Percentiles rank a stretch among this genome's conserved stretches.
These are phyloP conservation scores for Rhexocercosporidium sp. DNA, from an alignment of 2,329 filamentous ascomycete genomes.

Conservation along the genomic window DNA sequence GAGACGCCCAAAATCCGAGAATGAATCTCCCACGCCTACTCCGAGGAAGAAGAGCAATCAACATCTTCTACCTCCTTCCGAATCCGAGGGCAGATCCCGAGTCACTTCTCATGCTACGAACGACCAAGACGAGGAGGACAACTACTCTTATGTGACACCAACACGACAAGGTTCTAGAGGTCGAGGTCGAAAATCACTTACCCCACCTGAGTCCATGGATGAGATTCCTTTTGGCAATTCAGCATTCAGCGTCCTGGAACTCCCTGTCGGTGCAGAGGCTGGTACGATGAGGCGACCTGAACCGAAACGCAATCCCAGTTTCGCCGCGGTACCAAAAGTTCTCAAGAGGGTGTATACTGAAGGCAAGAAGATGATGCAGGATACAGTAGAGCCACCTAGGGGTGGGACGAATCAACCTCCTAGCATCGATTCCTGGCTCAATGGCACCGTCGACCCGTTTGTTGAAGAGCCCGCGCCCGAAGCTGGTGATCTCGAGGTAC, in stretches of 20 bases:
- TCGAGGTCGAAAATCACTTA: slow-evolving; percentile 32
- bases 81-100: slow-evolving; percentile 23
- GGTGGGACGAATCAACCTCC: slow-evolving; percentile 61
- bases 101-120: slow-evolving; percentile 27
- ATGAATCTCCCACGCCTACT: slow-evolving; percentile 21
- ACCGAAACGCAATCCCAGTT: slow-evolving; percentile 59
- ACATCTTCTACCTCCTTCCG: slow-evolving; percentile 30
- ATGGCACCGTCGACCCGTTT: slow-evolving; percentile 66
- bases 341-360: slow-evolving; percentile 68
- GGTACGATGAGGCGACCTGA: slow-evolving; percentile 53
- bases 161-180: slow-evolving; percentile 32
- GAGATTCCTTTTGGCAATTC: slow-evolving; percentile 69
- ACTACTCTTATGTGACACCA: slow-evolving; percentile 32
- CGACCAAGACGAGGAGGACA: slow-evolving; percentile 23
- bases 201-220: slow-evolving; percentile 53
- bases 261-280: slow-evolving; percentile 56
- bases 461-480: slow-evolving; percentile 49
- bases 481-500: slow-evolving; percentile 39
- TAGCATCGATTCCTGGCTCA: slow-evolving; percentile 70
- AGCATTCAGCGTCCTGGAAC: slow-evolving; percentile 68
- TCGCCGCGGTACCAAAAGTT: slow-evolving; percentile 67
- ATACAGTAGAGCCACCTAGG: slow-evolving; percentile 61
- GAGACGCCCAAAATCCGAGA: slow-evolving; percentile 20
- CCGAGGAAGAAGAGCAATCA: slow-evolving; percentile 34
- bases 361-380: slow-evolving; percentile 68